A percentile compares a stretch with the other conserved stretches of the same genome.
phyloP scores from a whole-genome alignment of 352 stramenopile genomes.

The Nannochloropsis limnetica region DNA sequence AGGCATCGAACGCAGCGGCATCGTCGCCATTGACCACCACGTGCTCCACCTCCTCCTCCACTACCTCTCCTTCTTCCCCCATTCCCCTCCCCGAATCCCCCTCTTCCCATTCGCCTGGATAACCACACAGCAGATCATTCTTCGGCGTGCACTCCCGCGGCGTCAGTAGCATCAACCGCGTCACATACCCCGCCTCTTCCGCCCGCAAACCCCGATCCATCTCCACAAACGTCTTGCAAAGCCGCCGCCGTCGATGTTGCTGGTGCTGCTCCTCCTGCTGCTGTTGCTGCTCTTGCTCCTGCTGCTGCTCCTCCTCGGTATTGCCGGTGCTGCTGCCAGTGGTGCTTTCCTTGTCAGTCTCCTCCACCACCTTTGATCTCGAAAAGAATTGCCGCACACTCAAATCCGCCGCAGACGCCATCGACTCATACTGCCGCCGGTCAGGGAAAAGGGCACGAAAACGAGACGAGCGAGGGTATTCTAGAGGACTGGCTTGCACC shows the following conservation, averaged over 20 bases:
- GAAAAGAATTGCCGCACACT: conserved; percentile 19
- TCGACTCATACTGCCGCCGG: conserved; percentile 17
- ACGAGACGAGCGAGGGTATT: conserved; percentile 9
- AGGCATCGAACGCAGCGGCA: conserved; percentile 4
- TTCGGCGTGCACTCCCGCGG: background rate
- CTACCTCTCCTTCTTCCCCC: background rate
- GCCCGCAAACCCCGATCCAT: conserved; percentile 20
- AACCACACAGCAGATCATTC: conserved; percentile 24
- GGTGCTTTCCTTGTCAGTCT: background rate
- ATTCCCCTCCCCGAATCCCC: background rate
- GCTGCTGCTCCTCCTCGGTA: background rate
- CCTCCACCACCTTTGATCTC: background rate
- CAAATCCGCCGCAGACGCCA: background rate
- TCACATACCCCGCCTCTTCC: background rate
- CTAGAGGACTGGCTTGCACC: background rate
- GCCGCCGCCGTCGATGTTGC: background rate
- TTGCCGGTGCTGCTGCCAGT: too few species aligned
- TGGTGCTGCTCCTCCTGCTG: background rate
- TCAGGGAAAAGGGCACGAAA: background rate
- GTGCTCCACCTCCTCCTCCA: background rate
- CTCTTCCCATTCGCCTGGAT: conserved; percentile 9
- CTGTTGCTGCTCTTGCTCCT: background rate
- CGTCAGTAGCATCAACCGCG: conserved; percentile 15
- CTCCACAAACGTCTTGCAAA: conserved; percentile 3
- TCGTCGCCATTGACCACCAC: conserved; percentile 11